These are phyloP conservation scores for Fusarium sp. DNA, from an alignment of 2,329 filamentous ascomycete species.

Conservation along the genomic window DNA sequence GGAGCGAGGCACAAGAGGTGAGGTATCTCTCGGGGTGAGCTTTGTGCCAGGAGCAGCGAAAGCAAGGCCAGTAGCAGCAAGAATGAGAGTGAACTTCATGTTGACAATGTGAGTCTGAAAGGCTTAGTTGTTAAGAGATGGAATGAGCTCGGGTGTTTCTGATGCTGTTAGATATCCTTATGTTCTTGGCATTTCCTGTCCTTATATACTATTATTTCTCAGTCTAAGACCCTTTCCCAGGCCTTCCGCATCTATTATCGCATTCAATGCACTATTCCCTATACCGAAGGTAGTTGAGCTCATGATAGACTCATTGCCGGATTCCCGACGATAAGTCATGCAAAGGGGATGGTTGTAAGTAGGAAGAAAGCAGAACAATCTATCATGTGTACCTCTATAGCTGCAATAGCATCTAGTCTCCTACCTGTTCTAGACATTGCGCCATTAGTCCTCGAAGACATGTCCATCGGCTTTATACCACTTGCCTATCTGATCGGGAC, in stretches of 20 bases:
- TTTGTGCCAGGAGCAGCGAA: constrained; percentile 15
- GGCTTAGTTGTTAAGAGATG: not conserved
- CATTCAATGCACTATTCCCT: too few species aligned
- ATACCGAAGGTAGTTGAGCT: too few species aligned
- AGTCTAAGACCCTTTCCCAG: too few species aligned
- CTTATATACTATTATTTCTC: too few species aligned
- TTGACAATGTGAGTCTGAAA: not conserved
- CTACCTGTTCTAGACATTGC: not conserved
- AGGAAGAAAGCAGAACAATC: too few species aligned
- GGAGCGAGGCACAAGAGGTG: constrained; percentile 12
- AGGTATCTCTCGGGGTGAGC: constrained; percentile 13
- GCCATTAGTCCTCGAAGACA: not conserved
- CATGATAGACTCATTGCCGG: too few species aligned
- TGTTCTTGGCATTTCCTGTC: too few species aligned
- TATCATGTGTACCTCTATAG: not conserved
- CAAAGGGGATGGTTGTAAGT: too few species aligned
- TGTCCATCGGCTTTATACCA: not conserved
- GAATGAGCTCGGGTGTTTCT: not conserved
- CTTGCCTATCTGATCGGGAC: not conserved
- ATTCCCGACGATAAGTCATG: too few species aligned
- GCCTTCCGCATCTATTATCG: too few species aligned
- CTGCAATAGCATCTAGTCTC: not conserved
- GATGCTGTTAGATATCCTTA: not conserved
- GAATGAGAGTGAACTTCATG: constrained; percentile 22
- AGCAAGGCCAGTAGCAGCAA: constrained; percentile 2